phyloP scores from a whole-genome alignment of 352 stramenopile genomes.

The Thalassiosira exigua region DNA sequence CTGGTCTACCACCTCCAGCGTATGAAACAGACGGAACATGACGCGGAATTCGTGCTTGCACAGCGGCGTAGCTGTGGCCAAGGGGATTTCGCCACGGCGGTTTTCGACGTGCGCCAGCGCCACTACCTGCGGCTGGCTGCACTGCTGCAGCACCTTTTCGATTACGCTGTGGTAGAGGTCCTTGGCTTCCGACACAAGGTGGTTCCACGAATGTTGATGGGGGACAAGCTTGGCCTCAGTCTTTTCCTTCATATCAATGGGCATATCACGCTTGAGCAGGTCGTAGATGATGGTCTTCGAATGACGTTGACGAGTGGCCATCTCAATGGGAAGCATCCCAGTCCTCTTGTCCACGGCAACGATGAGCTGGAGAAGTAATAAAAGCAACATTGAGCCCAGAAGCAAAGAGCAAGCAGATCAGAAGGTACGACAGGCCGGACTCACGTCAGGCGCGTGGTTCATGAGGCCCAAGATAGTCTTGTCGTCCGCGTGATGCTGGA shows the following conservation, averaged over 20 bases:
- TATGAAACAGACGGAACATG: conserved; percentile 84
- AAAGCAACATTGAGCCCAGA: not conserved
- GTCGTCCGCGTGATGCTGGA: conserved; percentile 82
- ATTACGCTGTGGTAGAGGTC: conserved; percentile 84
- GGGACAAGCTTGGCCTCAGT: conserved; percentile 71
- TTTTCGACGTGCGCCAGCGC: conserved; percentile 82
- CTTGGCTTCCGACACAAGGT: conserved; percentile 80
- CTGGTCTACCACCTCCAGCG: conserved; percentile 83
- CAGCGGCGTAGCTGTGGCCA: conserved; percentile 79
- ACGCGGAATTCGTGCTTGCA: conserved; percentile 86
- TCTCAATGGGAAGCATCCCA: conserved; percentile 82
- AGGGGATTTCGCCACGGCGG: conserved; percentile 77
- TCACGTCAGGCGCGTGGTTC: conserved; percentile 83
- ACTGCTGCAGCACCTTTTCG: conserved; percentile 80
- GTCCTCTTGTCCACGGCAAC: conserved; percentile 79
- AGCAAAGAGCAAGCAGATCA: not conserved
- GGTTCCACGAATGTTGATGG: conserved; percentile 85
- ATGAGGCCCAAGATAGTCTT: conserved; percentile 83
- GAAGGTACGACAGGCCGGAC: conserved; percentile 12
- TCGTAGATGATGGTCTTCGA: conserved; percentile 83
- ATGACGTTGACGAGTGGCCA: conserved; percentile 80
- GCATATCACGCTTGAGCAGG: conserved; percentile 82
- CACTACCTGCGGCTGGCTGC: conserved; percentile 82
- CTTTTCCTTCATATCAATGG: conserved; percentile 84
- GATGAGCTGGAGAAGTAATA: conserved; percentile 51